Evolutionary conservation across 805 yeast genomes (phyloP), one percentile per base, ranked within the genome.

Genomic region (Candida palmyrensis): DNA sequence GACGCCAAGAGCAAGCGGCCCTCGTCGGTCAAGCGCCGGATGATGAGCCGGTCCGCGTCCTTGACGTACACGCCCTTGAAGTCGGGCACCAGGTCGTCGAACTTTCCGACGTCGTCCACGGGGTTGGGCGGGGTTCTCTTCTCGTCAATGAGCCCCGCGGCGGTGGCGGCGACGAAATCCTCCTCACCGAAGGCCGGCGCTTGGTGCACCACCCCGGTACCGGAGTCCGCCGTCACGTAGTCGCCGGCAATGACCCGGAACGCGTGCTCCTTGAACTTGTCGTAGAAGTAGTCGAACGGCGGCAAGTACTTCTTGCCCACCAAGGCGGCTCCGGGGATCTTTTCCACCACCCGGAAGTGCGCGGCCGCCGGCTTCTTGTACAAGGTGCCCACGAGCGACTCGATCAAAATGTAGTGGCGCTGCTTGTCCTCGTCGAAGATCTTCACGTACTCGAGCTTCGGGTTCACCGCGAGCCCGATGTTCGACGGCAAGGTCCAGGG

Each of bases 401-500:
- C 98, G 48, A 92, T 66, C 57, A 94, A 59, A 44, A 92, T 87
- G 70, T 75, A 92, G 63, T 85, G 67, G 53, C 76, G 75, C 48
- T 83, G 84, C 46, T 82, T 77, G 43, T 79, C 87, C 66, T 90
- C 97, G 57, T 92, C 97, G 48, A 68, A 80, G 43, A 92, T 85
- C 70, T 92, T 94, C 48, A 84, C 83, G 53, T 92, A 92, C 64
- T 88, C 97, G 42, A 87, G 79, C 8, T 78, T 75, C 34, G 96
- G 94, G 66, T 92, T 76, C 28, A 92, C 97, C 53, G 95, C 89
- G 41, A 92, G 73, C 10, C 89, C 90, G 57, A 92, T 65, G 60
- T 92, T 90, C 18, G 96, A 84, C 26, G 98, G 98, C 55, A 92
- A 71, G 32, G 99, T 94, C 99, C 99, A 92, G 33, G 99, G 99